These are phyloP conservation scores for Pleurotus citrinopileatus DNA, from an alignment of 768 basidiomycete species.

Conservation along the genomic window DNA sequence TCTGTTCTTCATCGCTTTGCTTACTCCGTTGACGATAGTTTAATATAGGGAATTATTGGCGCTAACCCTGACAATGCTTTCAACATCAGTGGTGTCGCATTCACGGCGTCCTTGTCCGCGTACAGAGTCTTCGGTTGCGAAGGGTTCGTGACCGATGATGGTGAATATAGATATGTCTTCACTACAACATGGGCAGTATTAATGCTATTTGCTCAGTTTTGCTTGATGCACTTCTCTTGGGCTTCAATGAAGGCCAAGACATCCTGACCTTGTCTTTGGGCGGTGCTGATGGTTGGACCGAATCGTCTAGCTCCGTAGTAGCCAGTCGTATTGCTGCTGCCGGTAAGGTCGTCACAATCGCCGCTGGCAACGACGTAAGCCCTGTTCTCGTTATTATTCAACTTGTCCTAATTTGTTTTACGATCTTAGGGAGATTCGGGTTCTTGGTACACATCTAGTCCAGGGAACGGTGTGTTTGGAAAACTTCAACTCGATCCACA, in stretches of 20 bases:
- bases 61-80: conserved; percentile 57
- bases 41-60: conserved; percentile 63
- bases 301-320: conserved; percentile 48
- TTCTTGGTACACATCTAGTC: conserved; percentile 56
- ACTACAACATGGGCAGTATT: not conserved
- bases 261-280: conserved; percentile 69
- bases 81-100: conserved; percentile 72
- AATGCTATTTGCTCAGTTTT: conserved; percentile 23
- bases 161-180: conserved; percentile 27
- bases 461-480: conserved; percentile 46
- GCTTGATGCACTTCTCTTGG: conserved; percentile 50
- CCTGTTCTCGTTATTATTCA: not conserved
- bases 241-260: conserved; percentile 51
- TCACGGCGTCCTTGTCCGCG: conserved; percentile 47
- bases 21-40: conserved; percentile 4
- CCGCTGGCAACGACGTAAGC: conserved; percentile 52
- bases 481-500: not conserved
- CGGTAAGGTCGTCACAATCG: conserved; percentile 62
- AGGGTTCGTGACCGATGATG: conserved; percentile 47
- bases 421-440: conserved; percentile 45
- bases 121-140: conserved; percentile 64
- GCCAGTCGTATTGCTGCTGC: conserved; percentile 53
- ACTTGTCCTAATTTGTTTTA: not conserved
- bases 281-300: conserved; percentile 62
- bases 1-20: not conserved